Evolutionary conservation across 2,329 filamentous ascomycete species (phyloP), one percentile per base, ranked within the genome.

Genomic region (Davidsoniella neocaledoniae): DNA sequence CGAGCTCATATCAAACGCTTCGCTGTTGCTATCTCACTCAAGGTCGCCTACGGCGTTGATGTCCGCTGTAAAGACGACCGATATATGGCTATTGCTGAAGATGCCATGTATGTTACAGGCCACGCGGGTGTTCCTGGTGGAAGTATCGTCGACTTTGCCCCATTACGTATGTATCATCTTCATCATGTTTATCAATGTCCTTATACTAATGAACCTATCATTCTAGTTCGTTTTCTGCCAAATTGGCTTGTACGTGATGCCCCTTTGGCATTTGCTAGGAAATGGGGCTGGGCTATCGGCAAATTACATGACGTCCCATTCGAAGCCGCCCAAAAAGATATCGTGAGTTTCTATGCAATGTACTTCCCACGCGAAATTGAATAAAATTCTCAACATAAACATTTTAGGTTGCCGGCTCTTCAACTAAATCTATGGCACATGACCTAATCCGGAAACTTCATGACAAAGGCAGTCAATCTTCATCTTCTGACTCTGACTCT

Each of bases 71-170:
- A 21, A 21, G 21, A 21, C 21, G 21, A 21, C 4, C 21, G 4
- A 21, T 59, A 62, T 52, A 57, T 61, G 37, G 53, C 58, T 45
- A 60, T 61, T 23, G 58, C 60, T 42, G 57, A 60, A 45, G 57
- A 61, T 41, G 60, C 60, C 19, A 60, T 61, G 56, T 57, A 61
- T 47, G 59, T 59, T 23, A 61, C 60, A 19, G 56, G 60, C 2
- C 61, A 61, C 33, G 60, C 60, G 12, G 60, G 60, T 33, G 57
- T 59, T 37, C 60, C 59, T 7, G 60, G 58, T 19, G 58, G 58
- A 51, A 61, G 59, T 42, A 55, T 71, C 17, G 65, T 72, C 40
- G 71, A 73, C 54, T 58, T 70, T 46, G 66, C 72, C 45, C 71
- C 70, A 2, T 44, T 55, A 12, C 59, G 60, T 63, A 57, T 49